Percentiles rank a stretch among this genome's conserved stretches.
phyloP scores from a whole-genome alignment of 176 grass and related monocot species.

The Neostapfia colusana region DNA sequence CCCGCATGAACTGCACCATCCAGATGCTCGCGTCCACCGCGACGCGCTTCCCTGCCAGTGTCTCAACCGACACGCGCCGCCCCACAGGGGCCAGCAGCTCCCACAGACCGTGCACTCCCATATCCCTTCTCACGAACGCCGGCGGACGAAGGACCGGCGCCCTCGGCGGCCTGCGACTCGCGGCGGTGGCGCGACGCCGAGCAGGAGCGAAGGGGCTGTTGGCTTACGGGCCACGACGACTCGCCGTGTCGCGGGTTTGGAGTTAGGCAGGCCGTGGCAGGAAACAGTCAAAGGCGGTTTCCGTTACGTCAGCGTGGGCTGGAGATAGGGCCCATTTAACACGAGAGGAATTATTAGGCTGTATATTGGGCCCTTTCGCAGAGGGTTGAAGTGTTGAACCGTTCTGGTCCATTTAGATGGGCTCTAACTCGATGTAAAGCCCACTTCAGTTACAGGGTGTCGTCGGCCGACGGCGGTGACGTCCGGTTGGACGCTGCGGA shows the following conservation, averaged over 20 bases:
- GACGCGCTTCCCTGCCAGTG: slow-evolving; percentile 77
- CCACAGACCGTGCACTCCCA: slow-evolving; percentile 95
- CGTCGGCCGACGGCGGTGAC: too few species aligned
- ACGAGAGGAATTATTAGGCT: too few species aligned
- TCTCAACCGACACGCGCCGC: slow-evolving; percentile 94
- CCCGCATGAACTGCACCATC: slow-evolving; percentile 99
- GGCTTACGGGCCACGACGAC: neutral
- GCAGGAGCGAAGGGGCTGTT: neutral
- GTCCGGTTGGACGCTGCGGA: too few species aligned
- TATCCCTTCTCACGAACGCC: slow-evolving; percentile 9
- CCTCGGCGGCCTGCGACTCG: neutral
- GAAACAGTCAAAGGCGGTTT: slow-evolving; percentile 40
- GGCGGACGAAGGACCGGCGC: neutral
- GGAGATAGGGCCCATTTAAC: too few species aligned
- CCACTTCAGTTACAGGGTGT: too few species aligned
- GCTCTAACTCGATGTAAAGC: too few species aligned
- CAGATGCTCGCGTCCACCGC: slow-evolving; percentile 97
- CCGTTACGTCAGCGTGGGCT: neutral
- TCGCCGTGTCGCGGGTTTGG: neutral
- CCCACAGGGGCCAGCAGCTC: slow-evolving; percentile 88
- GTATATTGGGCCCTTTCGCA: neutral
- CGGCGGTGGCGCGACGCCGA: slow-evolving; percentile 16
- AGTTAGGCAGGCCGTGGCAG: neutral
- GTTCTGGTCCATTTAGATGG: too few species aligned
- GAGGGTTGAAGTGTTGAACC: too few species aligned